Evolutionary conservation across 2,329 filamentous ascomycete genomes (phyloP).

Genomic region (Neonectria ditissima): DNA sequence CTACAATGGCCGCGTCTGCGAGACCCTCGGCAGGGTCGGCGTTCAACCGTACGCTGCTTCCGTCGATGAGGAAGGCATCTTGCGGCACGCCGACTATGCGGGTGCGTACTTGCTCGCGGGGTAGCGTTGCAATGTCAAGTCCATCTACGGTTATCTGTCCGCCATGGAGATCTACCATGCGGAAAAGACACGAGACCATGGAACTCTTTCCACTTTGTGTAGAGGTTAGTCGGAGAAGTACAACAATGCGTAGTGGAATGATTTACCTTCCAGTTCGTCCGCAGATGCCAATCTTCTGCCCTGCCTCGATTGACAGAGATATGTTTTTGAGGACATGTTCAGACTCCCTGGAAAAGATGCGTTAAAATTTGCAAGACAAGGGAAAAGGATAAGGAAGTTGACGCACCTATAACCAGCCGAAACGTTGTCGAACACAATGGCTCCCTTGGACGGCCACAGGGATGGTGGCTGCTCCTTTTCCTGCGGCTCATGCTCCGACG

Average conservation of each 20-base stretch:
- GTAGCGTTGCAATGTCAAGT: slow-evolving; percentile 50
- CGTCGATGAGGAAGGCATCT: slow-evolving; percentile 62
- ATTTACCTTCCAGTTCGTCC: slow-evolving; percentile 36
- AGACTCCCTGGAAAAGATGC: neutral
- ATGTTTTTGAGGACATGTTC: slow-evolving; percentile 26
- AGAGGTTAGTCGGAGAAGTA: neutral
- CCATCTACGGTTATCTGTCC: slow-evolving; percentile 60
- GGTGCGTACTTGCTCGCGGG: slow-evolving; percentile 42
- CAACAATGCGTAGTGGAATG: no score
- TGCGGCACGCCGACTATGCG: slow-evolving; percentile 60
- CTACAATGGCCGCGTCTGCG: slow-evolving; percentile 55
- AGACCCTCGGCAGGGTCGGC: slow-evolving; percentile 55
- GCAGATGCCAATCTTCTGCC: slow-evolving; percentile 36
- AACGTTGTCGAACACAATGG: slow-evolving; percentile 78
- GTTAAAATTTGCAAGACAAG: neutral
- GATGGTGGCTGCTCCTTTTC: slow-evolving; percentile 61
- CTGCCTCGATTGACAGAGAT: slow-evolving; percentile 25
- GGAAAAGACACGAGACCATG: slow-evolving; percentile 51
- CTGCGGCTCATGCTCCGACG: slow-evolving; percentile 30
- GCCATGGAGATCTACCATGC: slow-evolving; percentile 56
- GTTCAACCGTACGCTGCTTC: slow-evolving; percentile 57
- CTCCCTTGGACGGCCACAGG: slow-evolving; percentile 86
- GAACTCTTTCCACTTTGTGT: slow-evolving; percentile 62
- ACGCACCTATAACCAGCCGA: slow-evolving; percentile 32
- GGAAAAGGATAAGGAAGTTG: neutral